Evolutionary conservation across 2,329 filamentous ascomycete species (phyloP).

Genomic region (Atkinsonella hypoxylon): DNA sequence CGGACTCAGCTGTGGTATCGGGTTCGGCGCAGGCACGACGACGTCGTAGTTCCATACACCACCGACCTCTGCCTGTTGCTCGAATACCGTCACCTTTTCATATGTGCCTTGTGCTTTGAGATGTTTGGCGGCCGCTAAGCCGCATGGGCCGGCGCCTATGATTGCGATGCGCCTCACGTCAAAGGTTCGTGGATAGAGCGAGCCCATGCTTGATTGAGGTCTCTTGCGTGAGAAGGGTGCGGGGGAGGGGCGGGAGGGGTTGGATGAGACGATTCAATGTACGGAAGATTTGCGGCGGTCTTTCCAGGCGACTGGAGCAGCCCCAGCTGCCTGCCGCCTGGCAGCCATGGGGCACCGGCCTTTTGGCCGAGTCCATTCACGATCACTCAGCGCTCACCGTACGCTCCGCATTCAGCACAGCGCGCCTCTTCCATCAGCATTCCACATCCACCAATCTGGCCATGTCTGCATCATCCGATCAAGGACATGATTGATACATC

Average conservation of each 20-base stretch:
- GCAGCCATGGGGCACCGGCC: too few species aligned
- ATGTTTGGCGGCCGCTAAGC: conserved; percentile 71
- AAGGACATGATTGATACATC: not conserved
- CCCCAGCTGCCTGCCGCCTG: too few species aligned
- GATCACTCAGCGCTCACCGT: too few species aligned
- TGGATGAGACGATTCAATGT: not conserved
- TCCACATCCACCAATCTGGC: conserved; percentile 49
- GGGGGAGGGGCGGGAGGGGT: conserved; percentile 1
- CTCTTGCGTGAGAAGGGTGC: not conserved
- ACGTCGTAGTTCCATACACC: conserved; percentile 78
- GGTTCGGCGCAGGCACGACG: conserved; percentile 32
- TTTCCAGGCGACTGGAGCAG: too few species aligned
- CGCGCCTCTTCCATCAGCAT: conserved; percentile 48
- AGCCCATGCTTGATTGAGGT: conserved; percentile 16
- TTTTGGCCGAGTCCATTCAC: too few species aligned
- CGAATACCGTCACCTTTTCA: conserved; percentile 61
- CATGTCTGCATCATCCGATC: not conserved
- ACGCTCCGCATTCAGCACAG: conserved; percentile 52
- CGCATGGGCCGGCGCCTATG: conserved; percentile 72
- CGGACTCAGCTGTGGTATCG: conserved; percentile 58
- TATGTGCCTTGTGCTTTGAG: conserved; percentile 58
- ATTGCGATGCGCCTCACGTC: conserved; percentile 55
- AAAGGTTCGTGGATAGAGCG: conserved; percentile 23
- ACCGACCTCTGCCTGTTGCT: conserved; percentile 65
- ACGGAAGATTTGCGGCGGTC: too few species aligned